A percentile compares a stretch with the other conserved stretches of the same genome.
Evolutionary conservation across 345 rosid species (phyloP).

Genomic region (Eutrema japonicum): DNA sequence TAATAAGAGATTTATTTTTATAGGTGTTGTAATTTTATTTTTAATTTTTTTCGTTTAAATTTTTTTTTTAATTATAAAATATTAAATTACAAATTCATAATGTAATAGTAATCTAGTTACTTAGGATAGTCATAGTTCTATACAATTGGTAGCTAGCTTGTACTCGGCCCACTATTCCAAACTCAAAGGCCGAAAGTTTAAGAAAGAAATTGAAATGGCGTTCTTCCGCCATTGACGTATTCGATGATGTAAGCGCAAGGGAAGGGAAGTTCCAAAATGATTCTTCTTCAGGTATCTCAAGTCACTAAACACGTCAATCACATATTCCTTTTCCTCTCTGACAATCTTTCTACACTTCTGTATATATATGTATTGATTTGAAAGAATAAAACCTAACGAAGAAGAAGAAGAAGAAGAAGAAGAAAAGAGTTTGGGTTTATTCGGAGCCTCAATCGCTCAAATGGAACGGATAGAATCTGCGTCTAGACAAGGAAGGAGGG

Average conservation of each 20-base stretch:
- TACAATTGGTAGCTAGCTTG: too few relatives aligned
- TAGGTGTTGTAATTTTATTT: too few relatives aligned
- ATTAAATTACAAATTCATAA: too few relatives aligned
- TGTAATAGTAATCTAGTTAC: too few relatives aligned
- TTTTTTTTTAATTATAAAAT: too few relatives aligned
- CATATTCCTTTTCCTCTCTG: slow-evolving; percentile 35
- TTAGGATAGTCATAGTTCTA: too few relatives aligned
- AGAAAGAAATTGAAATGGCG: slow-evolving; percentile 24
- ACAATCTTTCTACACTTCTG: slow-evolving; percentile 1
- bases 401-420: slow-evolving; percentile 15
- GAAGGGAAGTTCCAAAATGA: slow-evolving; percentile 21
- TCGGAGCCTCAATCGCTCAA: not conserved
- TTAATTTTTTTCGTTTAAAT: too few relatives aligned
- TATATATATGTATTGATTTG: slow-evolving; percentile 24
- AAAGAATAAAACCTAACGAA: slow-evolving; percentile 29
- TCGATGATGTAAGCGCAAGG: slow-evolving; percentile 25
- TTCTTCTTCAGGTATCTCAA: slow-evolving; percentile 35
- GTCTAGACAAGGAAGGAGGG: slow-evolving; percentile 39
- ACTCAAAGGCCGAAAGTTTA: slow-evolving; percentile 2
- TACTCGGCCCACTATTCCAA: not conserved
- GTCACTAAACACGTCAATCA: slow-evolving; percentile 44
- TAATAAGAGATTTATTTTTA: too few relatives aligned
- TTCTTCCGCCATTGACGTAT: slow-evolving; percentile 38
- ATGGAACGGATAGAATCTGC: slow-evolving; percentile 28
- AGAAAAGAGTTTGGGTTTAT: not conserved